Evolutionary conservation across 352 stramenopile species (phyloP).

Genomic region (Phytophthora melonis): DNA sequence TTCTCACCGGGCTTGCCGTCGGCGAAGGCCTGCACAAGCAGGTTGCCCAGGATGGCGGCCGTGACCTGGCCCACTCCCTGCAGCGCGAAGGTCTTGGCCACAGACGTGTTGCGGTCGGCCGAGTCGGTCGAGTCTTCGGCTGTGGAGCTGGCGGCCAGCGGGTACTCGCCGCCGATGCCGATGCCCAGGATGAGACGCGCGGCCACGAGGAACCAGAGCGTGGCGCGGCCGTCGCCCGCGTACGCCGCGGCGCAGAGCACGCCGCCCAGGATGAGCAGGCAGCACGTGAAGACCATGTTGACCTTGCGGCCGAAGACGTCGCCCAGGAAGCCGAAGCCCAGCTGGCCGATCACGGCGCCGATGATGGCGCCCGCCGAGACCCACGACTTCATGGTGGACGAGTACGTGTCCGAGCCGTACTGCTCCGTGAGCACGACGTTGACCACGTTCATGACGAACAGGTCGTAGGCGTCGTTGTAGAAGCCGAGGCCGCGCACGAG

Average conservation of each 20-base stretch:
- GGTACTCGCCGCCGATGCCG: slow-evolving; percentile 48
- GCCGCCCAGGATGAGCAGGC: slow-evolving; percentile 54
- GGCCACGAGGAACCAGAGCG: slow-evolving; percentile 55
- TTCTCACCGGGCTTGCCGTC: slow-evolving; percentile 48
- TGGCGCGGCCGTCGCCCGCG: slow-evolving; percentile 33
- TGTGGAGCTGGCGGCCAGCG: slow-evolving; percentile 51
- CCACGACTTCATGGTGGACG: slow-evolving; percentile 57
- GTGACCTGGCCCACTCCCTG: slow-evolving; percentile 62
- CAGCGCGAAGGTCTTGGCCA: slow-evolving; percentile 70
- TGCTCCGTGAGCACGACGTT: slow-evolving; percentile 71
- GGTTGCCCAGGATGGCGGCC: slow-evolving; percentile 60
- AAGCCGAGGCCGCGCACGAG: slow-evolving; percentile 61
- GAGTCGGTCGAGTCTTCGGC: slow-evolving; percentile 62
- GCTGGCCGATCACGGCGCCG: slow-evolving; percentile 59
- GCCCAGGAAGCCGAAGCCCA: slow-evolving; percentile 57
- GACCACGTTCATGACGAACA: slow-evolving; percentile 75
- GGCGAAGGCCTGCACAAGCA: slow-evolving; percentile 56
- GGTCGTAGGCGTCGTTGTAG: slow-evolving; percentile 66
- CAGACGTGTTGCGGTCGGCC: slow-evolving; percentile 49
- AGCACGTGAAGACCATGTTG: slow-evolving; percentile 67
- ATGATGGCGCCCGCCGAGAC: slow-evolving; percentile 58
- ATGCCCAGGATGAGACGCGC: slow-evolving; percentile 51
- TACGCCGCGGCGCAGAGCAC: slow-evolving; percentile 52
- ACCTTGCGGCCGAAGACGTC: slow-evolving; percentile 62
- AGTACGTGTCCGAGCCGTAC: slow-evolving; percentile 63